Base-by-base conservation (phyloP, 1,284 basidiomycete species). In the Sporisorium scitamineum region DNA sequence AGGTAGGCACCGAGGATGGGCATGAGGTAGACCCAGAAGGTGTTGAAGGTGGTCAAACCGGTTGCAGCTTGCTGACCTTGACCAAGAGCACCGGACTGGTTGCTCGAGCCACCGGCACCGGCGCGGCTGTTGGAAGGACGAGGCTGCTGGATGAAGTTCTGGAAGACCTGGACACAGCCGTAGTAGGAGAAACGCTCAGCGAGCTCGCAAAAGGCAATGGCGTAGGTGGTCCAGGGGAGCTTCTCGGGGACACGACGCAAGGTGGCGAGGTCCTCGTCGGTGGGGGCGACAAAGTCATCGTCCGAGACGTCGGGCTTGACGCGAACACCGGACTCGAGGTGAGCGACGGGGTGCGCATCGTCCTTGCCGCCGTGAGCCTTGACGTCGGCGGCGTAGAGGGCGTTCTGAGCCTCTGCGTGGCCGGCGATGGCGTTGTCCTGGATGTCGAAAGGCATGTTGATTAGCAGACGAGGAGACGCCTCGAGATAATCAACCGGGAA, bases 151-250 rank as follows among this genome's bases (percentile, higher is more conserved):
- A 84, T 80, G 44, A 79, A 83, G 70, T 84, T 85, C 37, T 80
- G 76, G 70, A 83, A 82, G 20, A 80, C 79, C 51, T 80, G 78
- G n/a, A 70, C 61, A 27, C 72, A 77, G 2, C 84, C 83, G 61
- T 85, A 85, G 76, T 82, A 85, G 5, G 81, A 81, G 65, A 85
- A 83, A 20, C 84, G 83, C 66, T 85, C 84, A 4, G 84, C 83
- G 22, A 85, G 62, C 73, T 85, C 84, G 65, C 82, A 83, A 53
- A 85, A 68, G 22, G 78, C 82, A 54, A 85, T 79, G 27, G 76
- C 54, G 65, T 78, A 85, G 20, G 78, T 77, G 53, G 76, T 73
- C 69, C 73, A 74, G n/a, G 79, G 83, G 1, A 85, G 65, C 51
- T 77, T 79, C 63, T 81, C 84, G 48, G 83, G 81, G 9, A 84